phyloP scores from a whole-genome alignment of 2,329 filamentous ascomycete genomes.

The Trichoderma semiorbis region DNA sequence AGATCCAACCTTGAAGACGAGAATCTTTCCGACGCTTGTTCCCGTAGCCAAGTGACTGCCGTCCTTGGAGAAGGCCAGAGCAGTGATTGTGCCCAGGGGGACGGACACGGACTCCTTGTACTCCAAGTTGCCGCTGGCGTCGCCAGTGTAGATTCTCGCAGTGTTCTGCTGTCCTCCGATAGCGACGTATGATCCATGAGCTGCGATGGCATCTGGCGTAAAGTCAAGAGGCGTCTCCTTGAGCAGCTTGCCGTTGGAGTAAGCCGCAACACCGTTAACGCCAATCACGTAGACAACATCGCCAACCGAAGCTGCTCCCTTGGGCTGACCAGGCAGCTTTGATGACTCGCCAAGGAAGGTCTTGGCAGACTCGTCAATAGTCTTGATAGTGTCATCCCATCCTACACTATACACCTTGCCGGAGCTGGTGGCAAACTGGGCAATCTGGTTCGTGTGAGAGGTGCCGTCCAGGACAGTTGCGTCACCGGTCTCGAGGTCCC shows the following conservation, averaged over 20 bases:
- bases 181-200: conserved; percentile 64
- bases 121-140: conserved; percentile 53
- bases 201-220: conserved; percentile 68
- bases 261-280: conserved; percentile 48
- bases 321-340: conserved; percentile 76
- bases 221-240: conserved; percentile 58
- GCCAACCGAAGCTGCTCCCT: conserved; percentile 59
- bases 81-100: conserved; percentile 69
- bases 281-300: conserved; percentile 57
- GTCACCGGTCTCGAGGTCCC: conserved; percentile 70
- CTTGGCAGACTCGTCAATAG: conserved; percentile 68
- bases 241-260: conserved; percentile 58
- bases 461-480: conserved; percentile 74
- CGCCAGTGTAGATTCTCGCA: conserved; percentile 67
- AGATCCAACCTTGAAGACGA: conserved; percentile 63
- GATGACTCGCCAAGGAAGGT: conserved; percentile 68
- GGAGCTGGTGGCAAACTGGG: conserved; percentile 62
- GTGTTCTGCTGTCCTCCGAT: conserved; percentile 72
- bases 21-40: conserved; percentile 80
- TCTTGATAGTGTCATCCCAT: conserved; percentile 90
- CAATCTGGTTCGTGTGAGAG: conserved; percentile 80
- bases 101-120: conserved; percentile 58
- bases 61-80: conserved; percentile 76
- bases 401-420: conserved; percentile 78
- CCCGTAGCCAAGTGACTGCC: conserved; percentile 79